Conservation (phyloP, 805 yeast species). For the Wickerhamiella kazuoi region DNA sequence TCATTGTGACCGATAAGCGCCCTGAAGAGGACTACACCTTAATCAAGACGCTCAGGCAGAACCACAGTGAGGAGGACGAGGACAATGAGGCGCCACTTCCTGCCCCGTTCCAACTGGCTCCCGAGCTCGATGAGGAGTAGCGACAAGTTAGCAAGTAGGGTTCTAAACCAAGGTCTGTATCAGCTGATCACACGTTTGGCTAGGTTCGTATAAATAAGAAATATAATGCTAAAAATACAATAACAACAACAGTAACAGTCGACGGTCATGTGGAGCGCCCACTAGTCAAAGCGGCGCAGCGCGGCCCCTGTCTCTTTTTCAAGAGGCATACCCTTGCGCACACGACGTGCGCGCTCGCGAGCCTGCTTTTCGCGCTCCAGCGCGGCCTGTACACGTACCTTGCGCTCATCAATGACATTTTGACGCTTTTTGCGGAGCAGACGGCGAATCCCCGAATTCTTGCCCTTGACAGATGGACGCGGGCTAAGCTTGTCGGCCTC, state of each 20-base stretch:
- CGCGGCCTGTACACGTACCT: conserved; percentile 55
- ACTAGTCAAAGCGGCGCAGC: conserved; percentile 12
- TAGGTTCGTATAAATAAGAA: neutral
- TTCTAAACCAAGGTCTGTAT: no score
- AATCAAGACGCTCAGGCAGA: conserved; percentile 73
- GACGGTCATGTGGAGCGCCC: no score
- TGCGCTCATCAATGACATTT: conserved; percentile 76
- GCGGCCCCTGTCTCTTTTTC: conserved; percentile 15
- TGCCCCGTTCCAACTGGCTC: conserved; percentile 23
- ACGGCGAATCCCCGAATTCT: conserved; percentile 68
- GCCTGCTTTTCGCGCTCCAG: conserved; percentile 47
- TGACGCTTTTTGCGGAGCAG: conserved; percentile 66
- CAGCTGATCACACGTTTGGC: no score
- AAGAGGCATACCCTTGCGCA: conserved; percentile 9
- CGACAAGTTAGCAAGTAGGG: no score
- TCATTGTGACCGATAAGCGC: conserved; percentile 17
- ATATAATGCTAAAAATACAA: neutral
- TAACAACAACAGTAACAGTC: no score
- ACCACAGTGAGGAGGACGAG: conserved; percentile 66
- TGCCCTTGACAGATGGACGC: conserved; percentile 54
- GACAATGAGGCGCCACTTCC: conserved; percentile 35
- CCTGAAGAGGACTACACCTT: conserved; percentile 32
- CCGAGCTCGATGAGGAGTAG: no score
- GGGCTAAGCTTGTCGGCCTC: conserved; percentile 37
- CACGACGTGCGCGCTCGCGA: conserved; percentile 9